A percentile compares a stretch with the other conserved stretches of the same genome.
These are phyloP conservation scores for Neofusicoccum laricinum DNA, from an alignment of 2,329 filamentous ascomycete species.

Conservation along the genomic window DNA sequence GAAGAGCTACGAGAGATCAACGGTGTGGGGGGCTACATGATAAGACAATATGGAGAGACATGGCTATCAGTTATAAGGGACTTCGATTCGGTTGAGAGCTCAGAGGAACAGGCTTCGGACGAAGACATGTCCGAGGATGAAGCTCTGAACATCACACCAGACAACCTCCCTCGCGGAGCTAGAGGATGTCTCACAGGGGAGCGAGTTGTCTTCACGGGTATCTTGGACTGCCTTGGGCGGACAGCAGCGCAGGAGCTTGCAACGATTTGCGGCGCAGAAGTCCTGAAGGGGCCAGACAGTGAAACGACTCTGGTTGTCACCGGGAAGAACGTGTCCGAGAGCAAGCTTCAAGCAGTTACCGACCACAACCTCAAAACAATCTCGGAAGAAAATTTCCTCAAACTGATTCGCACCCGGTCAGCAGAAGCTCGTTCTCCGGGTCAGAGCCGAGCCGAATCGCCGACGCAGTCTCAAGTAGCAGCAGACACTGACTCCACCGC, in stretches of 20 bases:
- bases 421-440: background rate
- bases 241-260: background rate
- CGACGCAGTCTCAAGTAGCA: no score
- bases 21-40: slow-evolving; percentile 24
- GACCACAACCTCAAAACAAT: background rate
- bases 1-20: slow-evolving; percentile 24
- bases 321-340: background rate
- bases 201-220: background rate
- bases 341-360: background rate
- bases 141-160: background rate
- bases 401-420: background rate
- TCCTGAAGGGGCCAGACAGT: background rate
- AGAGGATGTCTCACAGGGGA: background rate
- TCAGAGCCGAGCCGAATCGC: no score
- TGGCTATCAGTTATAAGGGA: slow-evolving; percentile 25
- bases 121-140: background rate
- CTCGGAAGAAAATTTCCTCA: background rate
- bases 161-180: background rate
- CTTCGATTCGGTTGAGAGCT: background rate
- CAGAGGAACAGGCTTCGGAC: background rate
- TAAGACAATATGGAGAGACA: slow-evolving; percentile 26
- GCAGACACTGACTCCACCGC: no score
- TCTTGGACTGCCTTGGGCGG: background rate
- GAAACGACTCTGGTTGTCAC: background rate
- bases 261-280: background rate